A percentile compares a stretch with the other conserved stretches of the same genome.
Conservation (phyloP, 352 stramenopile genomes). For the Achlya hypogyna region DNA sequence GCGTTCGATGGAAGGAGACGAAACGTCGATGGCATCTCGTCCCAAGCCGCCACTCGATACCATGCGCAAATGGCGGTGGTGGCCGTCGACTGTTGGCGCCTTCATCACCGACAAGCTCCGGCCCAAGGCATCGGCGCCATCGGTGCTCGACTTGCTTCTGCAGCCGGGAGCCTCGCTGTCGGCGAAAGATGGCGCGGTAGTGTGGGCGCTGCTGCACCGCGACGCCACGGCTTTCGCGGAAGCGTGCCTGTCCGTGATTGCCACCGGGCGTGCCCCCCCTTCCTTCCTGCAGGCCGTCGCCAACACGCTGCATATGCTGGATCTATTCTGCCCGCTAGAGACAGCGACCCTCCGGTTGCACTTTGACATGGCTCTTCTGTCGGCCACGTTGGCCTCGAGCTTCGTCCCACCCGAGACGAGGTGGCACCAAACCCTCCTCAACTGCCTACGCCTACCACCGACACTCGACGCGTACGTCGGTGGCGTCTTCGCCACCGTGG, state of each 20-base stretch:
- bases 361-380: not conserved
- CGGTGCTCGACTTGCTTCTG: not conserved
- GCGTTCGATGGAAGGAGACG: not conserved
- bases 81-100: not conserved
- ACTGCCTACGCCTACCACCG: not conserved
- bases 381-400: not conserved
- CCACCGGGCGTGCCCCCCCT: too few species aligned
- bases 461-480: not conserved
- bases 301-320: constrained; percentile 1
- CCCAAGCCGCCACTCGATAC: not conserved
- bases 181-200: not conserved
- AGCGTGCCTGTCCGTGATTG: not conserved
- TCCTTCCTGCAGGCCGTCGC: not conserved
- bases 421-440: not conserved
- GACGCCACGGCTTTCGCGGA: not conserved
- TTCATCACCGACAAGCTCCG: not conserved
- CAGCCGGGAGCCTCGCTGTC: not conserved
- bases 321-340: not conserved
- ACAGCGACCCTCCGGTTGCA: not conserved
- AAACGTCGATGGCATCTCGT: too few species aligned
- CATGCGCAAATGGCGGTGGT: not conserved
- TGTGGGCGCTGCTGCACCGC: not conserved
- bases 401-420: not conserved
- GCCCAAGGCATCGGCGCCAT: not conserved
- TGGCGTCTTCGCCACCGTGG: not conserved